Evolutionary conservation across 1,284 basidiomycete species (phyloP).

Genomic region (Cutaneotrichosporon arboriforme): DNA sequence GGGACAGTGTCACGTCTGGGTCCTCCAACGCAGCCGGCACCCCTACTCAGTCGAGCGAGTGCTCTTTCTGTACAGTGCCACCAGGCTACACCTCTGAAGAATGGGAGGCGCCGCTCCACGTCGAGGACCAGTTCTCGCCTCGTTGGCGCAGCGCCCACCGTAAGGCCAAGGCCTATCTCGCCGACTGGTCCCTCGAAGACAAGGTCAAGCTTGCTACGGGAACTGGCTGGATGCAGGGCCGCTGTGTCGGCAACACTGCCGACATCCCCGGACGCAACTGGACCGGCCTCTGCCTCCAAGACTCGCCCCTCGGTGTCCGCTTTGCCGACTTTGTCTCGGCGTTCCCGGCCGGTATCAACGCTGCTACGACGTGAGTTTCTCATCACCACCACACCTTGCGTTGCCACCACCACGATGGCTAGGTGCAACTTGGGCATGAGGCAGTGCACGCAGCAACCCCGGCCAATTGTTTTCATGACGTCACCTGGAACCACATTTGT

Average conservation of each 20-base stretch:
- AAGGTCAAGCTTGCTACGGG: constrained; percentile 51
- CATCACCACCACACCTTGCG: too few species aligned
- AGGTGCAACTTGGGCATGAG: too few species aligned
- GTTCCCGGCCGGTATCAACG: constrained; percentile 69
- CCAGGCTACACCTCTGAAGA: constrained; percentile 23
- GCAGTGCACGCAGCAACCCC: neutral
- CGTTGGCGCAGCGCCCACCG: constrained; percentile 30
- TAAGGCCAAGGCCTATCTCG: constrained; percentile 43
- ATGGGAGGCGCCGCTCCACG: constrained; percentile 19
- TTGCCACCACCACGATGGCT: neutral
- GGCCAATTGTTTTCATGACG: neutral
- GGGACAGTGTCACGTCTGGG: neutral
- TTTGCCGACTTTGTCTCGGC: constrained; percentile 59
- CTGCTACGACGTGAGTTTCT: constrained; percentile 59
- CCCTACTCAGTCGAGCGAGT: neutral
- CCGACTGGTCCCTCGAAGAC: constrained; percentile 49
- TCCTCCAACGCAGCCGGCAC: neutral
- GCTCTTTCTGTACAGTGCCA: constrained; percentile 17
- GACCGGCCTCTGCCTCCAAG: constrained; percentile 62
- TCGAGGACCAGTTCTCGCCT: constrained; percentile 11
- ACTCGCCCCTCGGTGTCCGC: constrained; percentile 56
- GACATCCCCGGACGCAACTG: constrained; percentile 60
- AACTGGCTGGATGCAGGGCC: constrained; percentile 43
- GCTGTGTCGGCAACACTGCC: constrained; percentile 65
- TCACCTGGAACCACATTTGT: neutral